A percentile compares a stretch with the other conserved stretches of the same genome.
Evolutionary conservation across 441 rosid genomes (phyloP).

Genomic region (Populus hybrid): DNA sequence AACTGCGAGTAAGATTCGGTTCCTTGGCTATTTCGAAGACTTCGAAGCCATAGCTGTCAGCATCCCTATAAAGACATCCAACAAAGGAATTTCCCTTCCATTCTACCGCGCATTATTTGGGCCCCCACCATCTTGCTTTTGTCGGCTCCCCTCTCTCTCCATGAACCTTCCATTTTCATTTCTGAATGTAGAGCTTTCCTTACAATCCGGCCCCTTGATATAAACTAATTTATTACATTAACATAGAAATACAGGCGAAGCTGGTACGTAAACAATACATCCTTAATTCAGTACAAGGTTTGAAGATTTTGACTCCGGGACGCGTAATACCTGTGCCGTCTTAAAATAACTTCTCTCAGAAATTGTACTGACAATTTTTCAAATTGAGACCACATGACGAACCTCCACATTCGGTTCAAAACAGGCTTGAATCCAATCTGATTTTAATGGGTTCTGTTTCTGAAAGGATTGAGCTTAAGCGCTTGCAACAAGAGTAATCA

Average conservation of each 20-base stretch:
- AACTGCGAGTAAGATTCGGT: slow-evolving; percentile 21
- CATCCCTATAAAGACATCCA: slow-evolving; percentile 17
- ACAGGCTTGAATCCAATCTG: not conserved
- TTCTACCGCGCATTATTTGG: slow-evolving; percentile 41
- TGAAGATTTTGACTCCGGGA: not conserved
- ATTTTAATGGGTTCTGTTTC: not conserved
- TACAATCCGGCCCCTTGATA: not conserved
- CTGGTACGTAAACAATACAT: not conserved
- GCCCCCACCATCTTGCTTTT: slow-evolving; percentile 39
- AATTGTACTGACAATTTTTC: no score
- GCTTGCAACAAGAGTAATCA: not conserved
- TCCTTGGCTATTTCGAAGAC: slow-evolving; percentile 15
- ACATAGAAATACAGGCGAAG: not conserved
- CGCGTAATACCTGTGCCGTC: not conserved
- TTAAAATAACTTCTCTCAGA: not conserved
- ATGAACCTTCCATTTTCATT: slow-evolving; percentile 19
- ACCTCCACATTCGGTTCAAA: not conserved
- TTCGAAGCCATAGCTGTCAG: slow-evolving; percentile 22
- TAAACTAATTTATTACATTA: not conserved
- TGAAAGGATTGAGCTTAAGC: not conserved
- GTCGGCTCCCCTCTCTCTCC: slow-evolving; percentile 38
- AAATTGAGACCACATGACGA: not conserved
- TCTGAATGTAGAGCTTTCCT: not conserved
- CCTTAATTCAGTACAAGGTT: not conserved
- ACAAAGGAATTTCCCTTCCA: slow-evolving; percentile 18